These are phyloP conservation scores for Russula compacta DNA, from an alignment of 768 basidiomycete species.

Conservation along the genomic window DNA sequence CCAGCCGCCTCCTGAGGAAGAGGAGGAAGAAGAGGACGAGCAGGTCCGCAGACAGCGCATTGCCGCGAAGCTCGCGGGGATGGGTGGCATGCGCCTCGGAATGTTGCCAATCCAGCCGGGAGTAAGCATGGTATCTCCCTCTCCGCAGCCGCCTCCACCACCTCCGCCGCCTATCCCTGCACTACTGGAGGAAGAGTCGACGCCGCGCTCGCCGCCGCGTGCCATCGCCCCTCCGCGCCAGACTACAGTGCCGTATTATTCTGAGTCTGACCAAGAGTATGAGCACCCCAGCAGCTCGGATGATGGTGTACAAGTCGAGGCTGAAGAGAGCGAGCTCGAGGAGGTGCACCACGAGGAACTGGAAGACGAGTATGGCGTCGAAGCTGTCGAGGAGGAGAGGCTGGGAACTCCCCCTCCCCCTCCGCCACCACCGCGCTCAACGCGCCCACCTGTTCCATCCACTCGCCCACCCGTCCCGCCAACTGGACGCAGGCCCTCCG, in stretches of 20 bases:
- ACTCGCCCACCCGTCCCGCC: conserved; percentile 13
- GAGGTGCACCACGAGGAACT: conserved; percentile 54
- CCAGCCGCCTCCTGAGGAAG: conserved; percentile 20
- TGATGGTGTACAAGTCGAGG: conserved; percentile 56
- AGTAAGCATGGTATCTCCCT: conserved; percentile 8
- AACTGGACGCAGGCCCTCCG: neutral
- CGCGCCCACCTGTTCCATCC: conserved; percentile 24
- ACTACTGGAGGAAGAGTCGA: conserved; percentile 12
- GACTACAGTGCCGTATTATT: conserved; percentile 24
- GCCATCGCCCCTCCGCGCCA: conserved; percentile 26
- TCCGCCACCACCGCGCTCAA: conserved; percentile 27
- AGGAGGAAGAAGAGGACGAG: conserved; percentile 53
- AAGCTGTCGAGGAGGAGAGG: conserved; percentile 27
- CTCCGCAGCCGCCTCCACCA: conserved; percentile 13
- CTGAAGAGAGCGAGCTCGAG: conserved; percentile 66
- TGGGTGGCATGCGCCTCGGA: conserved; percentile 50
- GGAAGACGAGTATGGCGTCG: conserved; percentile 19
- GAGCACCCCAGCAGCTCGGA: conserved; percentile 38
- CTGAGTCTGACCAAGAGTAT: conserved; percentile 38
- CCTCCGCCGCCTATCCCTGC: neutral
- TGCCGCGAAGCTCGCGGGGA: conserved; percentile 42
- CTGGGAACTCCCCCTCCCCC: conserved; percentile 45
- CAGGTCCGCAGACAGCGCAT: conserved; percentile 46
- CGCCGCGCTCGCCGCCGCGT: conserved; percentile 26
- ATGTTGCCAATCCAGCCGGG: conserved; percentile 35